These are phyloP conservation scores for Cutaneotrichosporon cutaneum DNA, from an alignment of 1,284 basidiomycete species.

Conservation along the genomic window DNA sequence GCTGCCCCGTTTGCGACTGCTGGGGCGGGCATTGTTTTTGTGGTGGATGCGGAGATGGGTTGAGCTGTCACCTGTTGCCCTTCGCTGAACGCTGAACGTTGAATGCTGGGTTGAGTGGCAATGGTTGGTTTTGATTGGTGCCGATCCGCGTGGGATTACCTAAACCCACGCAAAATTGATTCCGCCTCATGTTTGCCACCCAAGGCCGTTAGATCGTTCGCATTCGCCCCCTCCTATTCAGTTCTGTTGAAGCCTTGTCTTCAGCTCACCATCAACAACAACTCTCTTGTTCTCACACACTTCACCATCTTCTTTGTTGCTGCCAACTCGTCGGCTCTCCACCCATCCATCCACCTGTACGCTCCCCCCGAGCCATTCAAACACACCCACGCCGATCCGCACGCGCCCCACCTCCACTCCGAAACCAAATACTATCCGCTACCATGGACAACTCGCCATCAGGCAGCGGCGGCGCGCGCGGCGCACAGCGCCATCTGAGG, in stretches of 20 bases:
- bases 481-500: slow-evolving; percentile 13
- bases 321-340: not conserved
- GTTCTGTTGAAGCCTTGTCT: too few relatives aligned
- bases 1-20: slow-evolving; percentile 17
- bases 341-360: not conserved
- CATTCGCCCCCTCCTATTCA: too few relatives aligned
- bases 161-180: not conserved
- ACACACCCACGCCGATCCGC: not conserved
- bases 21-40: slow-evolving; percentile 20
- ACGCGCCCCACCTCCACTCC: not conserved
- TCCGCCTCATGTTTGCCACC: slow-evolving; percentile 14
- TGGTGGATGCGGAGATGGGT: not conserved
- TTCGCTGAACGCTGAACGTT: too few relatives aligned
- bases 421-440: not conserved
- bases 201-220: too few relatives aligned
- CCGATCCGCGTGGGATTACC: not conserved
- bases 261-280: too few relatives aligned
- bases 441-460: slow-evolving; percentile 2
- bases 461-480: slow-evolving; percentile 8
- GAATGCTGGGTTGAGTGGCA: slow-evolving; percentile 6
- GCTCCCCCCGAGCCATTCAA: not conserved
- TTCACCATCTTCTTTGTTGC: not conserved
- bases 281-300: not conserved
- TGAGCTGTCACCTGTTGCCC: not conserved
- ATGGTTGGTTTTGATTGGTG: not conserved